Evolutionary conservation across 495 filamentous ascomycete species (phyloP).

Genomic region (Sabuloglossum arenarium): DNA sequence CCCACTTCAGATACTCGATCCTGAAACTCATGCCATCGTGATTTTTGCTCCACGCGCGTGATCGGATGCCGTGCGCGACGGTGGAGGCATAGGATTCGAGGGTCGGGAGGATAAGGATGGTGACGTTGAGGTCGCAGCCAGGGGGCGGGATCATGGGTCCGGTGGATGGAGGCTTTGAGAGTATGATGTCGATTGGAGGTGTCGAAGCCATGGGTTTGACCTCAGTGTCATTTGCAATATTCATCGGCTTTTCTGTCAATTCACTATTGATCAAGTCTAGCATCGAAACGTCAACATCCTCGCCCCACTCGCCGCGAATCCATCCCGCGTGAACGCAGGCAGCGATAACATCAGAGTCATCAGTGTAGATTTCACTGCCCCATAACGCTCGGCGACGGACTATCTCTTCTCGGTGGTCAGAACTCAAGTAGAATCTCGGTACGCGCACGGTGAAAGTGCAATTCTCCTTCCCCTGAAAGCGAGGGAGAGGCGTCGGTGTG

Average conservation of each 20-base stretch:
- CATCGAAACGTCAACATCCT: slow-evolving; percentile 47
- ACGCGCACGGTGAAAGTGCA: slow-evolving; percentile 79
- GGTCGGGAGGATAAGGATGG: slow-evolving; percentile 57
- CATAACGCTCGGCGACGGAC: slow-evolving; percentile 58
- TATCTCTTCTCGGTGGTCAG: slow-evolving; percentile 55
- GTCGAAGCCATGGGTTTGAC: slow-evolving; percentile 2
- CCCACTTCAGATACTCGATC: slow-evolving; percentile 58
- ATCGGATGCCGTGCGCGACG: slow-evolving; percentile 57
- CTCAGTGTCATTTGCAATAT: neutral
- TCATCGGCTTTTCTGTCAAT: neutral
- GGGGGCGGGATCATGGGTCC: slow-evolving; percentile 31
- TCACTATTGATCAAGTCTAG: slow-evolving; percentile 36
- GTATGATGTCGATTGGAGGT: slow-evolving; percentile 14
- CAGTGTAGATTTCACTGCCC: slow-evolving; percentile 88
- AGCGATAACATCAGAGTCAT: slow-evolving; percentile 85
- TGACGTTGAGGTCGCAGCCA: slow-evolving; percentile 65
- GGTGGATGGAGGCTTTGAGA: slow-evolving; percentile 20
- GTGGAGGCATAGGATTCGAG: slow-evolving; percentile 56
- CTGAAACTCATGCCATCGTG: slow-evolving; percentile 87
- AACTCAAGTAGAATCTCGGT: slow-evolving; percentile 51
- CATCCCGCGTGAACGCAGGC: slow-evolving; percentile 87
- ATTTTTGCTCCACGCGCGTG: slow-evolving; percentile 44
- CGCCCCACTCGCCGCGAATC: slow-evolving; percentile 71
- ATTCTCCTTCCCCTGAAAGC: slow-evolving; percentile 68
- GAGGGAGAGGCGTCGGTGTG: slow-evolving; percentile 52